Conservation (phyloP, 2,329 filamentous ascomycete species). For the Ophiocordyceps camponoti-rufipedis region DNA sequence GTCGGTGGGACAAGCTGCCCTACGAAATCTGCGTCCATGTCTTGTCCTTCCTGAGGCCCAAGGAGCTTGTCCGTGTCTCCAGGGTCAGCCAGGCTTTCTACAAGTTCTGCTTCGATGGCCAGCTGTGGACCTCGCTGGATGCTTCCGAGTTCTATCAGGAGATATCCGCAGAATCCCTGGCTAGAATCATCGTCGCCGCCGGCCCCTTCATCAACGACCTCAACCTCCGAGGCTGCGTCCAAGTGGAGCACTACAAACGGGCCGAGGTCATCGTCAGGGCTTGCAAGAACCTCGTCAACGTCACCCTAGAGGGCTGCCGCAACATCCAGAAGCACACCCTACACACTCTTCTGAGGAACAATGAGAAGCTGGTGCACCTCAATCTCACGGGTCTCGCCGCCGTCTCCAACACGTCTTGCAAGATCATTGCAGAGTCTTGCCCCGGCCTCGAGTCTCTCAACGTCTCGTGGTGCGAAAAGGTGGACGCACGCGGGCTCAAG, state of each 20-base stretch:
- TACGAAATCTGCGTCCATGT: conserved; percentile 66
- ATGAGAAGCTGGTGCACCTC: conserved; percentile 61
- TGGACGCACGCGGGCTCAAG: conserved; percentile 60
- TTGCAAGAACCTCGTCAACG: conserved; percentile 73
- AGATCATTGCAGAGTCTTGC: conserved; percentile 67
- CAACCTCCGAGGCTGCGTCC: conserved; percentile 80
- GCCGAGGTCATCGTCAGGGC: conserved; percentile 62
- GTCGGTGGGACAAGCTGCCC: conserved; percentile 70
- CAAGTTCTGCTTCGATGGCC: conserved; percentile 78
- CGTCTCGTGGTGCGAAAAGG: conserved; percentile 80
- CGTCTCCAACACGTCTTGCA: conserved; percentile 71
- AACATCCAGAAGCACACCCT: conserved; percentile 67
- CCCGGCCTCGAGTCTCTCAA: conserved; percentile 70
- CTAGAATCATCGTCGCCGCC: conserved; percentile 67
- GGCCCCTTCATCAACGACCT: conserved; percentile 83
- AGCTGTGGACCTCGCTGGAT: conserved; percentile 77
- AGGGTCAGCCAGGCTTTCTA: conserved; percentile 64
- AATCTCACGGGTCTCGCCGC: conserved; percentile 70
- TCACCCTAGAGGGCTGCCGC: conserved; percentile 75
- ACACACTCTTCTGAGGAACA: conserved; percentile 56
- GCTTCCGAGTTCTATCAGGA: conserved; percentile 72
- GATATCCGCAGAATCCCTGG: conserved; percentile 67
- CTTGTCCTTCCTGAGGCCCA: conserved; percentile 57
- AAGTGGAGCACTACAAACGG: conserved; percentile 66
- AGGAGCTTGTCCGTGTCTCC: conserved; percentile 64